Evolutionary conservation across 2,329 filamentous ascomycete genomes (phyloP), one percentile per base, ranked within the genome.

Genomic region (Trichoderma semiorbis): DNA sequence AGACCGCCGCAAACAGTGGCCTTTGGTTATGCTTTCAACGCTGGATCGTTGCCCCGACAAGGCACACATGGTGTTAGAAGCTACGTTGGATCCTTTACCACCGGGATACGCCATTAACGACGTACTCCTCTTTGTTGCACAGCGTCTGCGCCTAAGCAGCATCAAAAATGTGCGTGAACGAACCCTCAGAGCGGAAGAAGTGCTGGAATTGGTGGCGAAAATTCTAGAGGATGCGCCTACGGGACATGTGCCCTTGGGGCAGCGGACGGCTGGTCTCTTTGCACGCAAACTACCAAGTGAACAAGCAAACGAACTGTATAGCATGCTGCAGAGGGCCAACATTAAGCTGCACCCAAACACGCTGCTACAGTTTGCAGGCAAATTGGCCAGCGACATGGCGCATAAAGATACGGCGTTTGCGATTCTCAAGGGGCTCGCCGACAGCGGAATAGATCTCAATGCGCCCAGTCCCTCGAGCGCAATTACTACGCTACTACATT

Each of bases 401-500:
- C 79, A 84, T 75, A 88, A 87, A 73, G 82, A 77, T 2, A 70
- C 71, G 21, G 80, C 87, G 0, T 81, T 86, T 57, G 79, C 83
- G 5, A 81, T 89, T n/a, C 70, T 82, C 7, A 75, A 75, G 26
- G 65, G 63, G 3, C 75, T 81, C 21, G 75, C 88, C 6, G 78
- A 82, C 16, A 76, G 72, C 1, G 79, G 81, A 0, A 78, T 84
- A n/a, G 78, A 86, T 65, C 80, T 88, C 71, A 87, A 88, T 70
- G 80, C 80, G 12, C 81, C 80, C 2, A 80, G 80, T 32, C 82
- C 88, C 65, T 82, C 84, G 28, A 89, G 87, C 74, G 83, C 88
- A 10, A 90, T 89, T 78, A 89, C 90, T 1, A 82, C 85, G 2
- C 82, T 93, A 28, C 81, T 94, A n/a, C 79, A 79, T 11, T 78